A percentile compares a stretch with the other conserved stretches of the same genome.
Evolutionary conservation across 1,284 basidiomycete genomes (phyloP).

Genomic region (Hypsizygus ulmarius): DNA sequence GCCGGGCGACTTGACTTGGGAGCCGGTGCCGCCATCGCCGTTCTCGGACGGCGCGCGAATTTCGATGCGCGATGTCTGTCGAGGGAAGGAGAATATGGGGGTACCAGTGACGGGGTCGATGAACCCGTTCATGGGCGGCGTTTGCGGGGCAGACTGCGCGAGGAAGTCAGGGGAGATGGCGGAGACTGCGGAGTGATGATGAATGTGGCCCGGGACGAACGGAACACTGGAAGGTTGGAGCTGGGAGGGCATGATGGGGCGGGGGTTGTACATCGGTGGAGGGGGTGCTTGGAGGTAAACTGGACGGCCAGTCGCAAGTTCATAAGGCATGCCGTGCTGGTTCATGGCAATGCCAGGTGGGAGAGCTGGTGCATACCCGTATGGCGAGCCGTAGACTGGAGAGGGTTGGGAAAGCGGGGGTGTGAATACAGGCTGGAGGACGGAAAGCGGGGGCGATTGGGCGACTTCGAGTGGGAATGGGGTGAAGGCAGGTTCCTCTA

Average conservation of each 20-base stretch:
- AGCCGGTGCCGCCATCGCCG: too few species aligned
- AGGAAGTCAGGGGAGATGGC: slow-evolving; percentile 58
- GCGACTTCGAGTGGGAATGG: slow-evolving; percentile 12
- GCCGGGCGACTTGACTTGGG: slow-evolving; percentile 26
- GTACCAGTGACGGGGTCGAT: slow-evolving; percentile 60
- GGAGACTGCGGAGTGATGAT: slow-evolving; percentile 51
- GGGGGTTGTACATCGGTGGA: slow-evolving; percentile 62
- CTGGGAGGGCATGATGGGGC: slow-evolving; percentile 56
- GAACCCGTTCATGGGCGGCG: slow-evolving; percentile 58
- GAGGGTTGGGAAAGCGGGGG: slow-evolving; percentile 52
- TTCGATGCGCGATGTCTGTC: slow-evolving; percentile 68
- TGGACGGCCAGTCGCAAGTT: slow-evolving; percentile 73
- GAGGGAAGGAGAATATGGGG: slow-evolving; percentile 68
- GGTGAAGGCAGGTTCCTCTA: slow-evolving; percentile 15
- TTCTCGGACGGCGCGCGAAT: slow-evolving; percentile 62
- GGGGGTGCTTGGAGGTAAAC: slow-evolving; percentile 65
- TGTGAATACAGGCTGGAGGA: slow-evolving; percentile 58
- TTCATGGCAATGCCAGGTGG: slow-evolving; percentile 75
- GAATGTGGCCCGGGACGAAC: slow-evolving; percentile 58
- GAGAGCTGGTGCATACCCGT: slow-evolving; percentile 54
- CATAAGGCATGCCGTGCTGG: slow-evolving; percentile 73
- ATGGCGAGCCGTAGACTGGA: slow-evolving; percentile 62
- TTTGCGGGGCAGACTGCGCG: slow-evolving; percentile 46
- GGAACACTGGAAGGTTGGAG: slow-evolving; percentile 41
- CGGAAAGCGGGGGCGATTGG: slow-evolving; percentile 47